These are phyloP conservation scores for Microbotryum intermedium DNA, from an alignment of 1,284 basidiomycete species.

Conservation along the genomic window DNA sequence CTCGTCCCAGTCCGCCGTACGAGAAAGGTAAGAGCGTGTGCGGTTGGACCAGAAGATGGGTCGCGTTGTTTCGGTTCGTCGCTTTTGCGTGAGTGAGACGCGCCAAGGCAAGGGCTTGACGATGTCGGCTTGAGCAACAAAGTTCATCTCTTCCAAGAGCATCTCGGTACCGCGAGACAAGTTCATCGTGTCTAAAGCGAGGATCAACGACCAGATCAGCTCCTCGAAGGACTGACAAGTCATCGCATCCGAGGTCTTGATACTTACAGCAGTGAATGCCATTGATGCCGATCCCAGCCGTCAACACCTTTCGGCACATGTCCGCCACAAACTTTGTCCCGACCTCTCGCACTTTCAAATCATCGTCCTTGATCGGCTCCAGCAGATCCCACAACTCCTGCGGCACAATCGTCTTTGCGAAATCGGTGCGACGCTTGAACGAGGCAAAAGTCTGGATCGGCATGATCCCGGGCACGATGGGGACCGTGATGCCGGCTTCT, in stretches of 20 bases:
- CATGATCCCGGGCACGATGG: slow-evolving; percentile 94
- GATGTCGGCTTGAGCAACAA: slow-evolving; percentile 32
- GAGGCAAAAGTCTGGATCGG: slow-evolving; percentile 94
- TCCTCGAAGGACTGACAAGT: too few species aligned
- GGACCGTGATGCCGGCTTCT: slow-evolving; percentile 70
- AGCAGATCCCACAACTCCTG: slow-evolving; percentile 58
- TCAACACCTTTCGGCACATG: slow-evolving; percentile 27
- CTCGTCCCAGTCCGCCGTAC: slow-evolving; percentile 46
- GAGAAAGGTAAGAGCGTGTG: slow-evolving; percentile 78
- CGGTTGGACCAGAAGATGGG: slow-evolving; percentile 96
- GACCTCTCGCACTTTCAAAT: slow-evolving; percentile 37
- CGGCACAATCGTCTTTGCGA: slow-evolving; percentile 77
- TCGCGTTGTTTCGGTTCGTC: slow-evolving; percentile 78
- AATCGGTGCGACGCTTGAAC: slow-evolving; percentile 80
- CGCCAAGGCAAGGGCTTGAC: slow-evolving; percentile 41
- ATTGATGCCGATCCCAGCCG: slow-evolving; percentile 26
- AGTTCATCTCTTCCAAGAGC: slow-evolving; percentile 33
- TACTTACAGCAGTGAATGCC: slow-evolving; percentile 31
- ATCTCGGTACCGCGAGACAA: slow-evolving; percentile 33
- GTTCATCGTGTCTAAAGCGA: slow-evolving; percentile 28
- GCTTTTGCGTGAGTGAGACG: slow-evolving; percentile 71
- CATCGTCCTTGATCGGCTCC: slow-evolving; percentile 62
- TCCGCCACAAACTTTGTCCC: slow-evolving; percentile 32
- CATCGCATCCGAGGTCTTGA: background rate
- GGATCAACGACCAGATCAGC: background rate